Conservation (phyloP, 176 grass and related monocot genomes). For the Pharus latifolius region DNA sequence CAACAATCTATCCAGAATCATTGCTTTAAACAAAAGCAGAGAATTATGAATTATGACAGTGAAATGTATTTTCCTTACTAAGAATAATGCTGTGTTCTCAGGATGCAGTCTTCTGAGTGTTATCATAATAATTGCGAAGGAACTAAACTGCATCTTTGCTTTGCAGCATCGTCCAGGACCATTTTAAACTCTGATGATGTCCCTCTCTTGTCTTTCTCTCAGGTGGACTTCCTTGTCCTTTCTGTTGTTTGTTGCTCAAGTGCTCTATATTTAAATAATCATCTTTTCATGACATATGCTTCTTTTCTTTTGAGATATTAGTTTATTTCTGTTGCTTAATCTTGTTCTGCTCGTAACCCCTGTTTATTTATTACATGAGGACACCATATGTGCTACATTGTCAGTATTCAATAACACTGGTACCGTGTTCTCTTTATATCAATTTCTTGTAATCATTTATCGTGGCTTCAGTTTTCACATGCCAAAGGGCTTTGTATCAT, state of each 20-base stretch:
- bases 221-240: slow-evolving; percentile 33
- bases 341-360: neutral
- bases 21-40: neutral
- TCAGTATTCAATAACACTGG: neutral
- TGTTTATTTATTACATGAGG: neutral
- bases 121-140: neutral
- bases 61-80: neutral
- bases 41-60: neutral
- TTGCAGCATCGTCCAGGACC: slow-evolving; percentile 28
- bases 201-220: slow-evolving; percentile 56
- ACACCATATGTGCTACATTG: neutral
- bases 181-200: slow-evolving; percentile 25
- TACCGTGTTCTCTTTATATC: neutral
- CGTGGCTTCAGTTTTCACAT: neutral
- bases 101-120: neutral
- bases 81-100: neutral
- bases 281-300: neutral
- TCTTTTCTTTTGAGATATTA: neutral
- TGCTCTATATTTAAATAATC: neutral
- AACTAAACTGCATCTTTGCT: slow-evolving; percentile 21
- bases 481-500: neutral
- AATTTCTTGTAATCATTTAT: neutral
- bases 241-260: neutral
- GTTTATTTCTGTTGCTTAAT: neutral
- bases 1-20: neutral